Evolutionary conservation across 2,329 filamentous ascomycete genomes (phyloP), one percentile per base, ranked within the genome.

Genomic region (Apiospora saccharicola): DNA sequence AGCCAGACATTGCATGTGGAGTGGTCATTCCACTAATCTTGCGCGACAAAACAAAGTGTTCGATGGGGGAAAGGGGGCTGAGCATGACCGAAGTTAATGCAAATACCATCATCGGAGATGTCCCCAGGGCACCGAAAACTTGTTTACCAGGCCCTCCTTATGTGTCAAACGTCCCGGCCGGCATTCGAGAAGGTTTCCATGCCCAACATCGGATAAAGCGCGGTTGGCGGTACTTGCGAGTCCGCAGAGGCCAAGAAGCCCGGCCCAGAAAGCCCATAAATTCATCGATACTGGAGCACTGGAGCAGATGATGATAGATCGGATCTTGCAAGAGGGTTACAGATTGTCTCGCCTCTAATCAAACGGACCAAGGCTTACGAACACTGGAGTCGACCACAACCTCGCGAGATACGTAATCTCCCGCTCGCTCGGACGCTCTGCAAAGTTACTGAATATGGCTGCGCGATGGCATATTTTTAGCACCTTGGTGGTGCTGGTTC

Each of bases 111-210:
- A 24, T n/a, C 57, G 26, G 26, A 61, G 34, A 61, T 61, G 57
- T 22, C 4, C 19, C 22, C 46, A 13, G 19, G 6, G 19, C 34
- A n/a, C 57, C 57, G 22, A 64, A 64, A 64, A 64, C 57, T 64
- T n/a, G 57, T 64, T 64, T 64, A 34, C 57, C 30, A 64, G 57
- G 19, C 57, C 34, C 22, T 64, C 34, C 57, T 34, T 41, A 24
- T 34, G 57, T 64, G 57, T 41, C 57, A 64, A 64, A 64, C 57
- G 30, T 8, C 34, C 41, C 57, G 57, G 30, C 22, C 57, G 57
- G 16, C 34, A 41, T 64, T 64, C 57, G 34, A 64, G 57, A 64
- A 64, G 57, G 19, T 41, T 41, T 64, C 57, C 34, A 41, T 64
- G 34, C 41, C 34, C 30, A 64, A 41, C 30, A 41, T 61, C 30